Conservation (phyloP, 257 asterid species). For the Primulina tabacum region DNA sequence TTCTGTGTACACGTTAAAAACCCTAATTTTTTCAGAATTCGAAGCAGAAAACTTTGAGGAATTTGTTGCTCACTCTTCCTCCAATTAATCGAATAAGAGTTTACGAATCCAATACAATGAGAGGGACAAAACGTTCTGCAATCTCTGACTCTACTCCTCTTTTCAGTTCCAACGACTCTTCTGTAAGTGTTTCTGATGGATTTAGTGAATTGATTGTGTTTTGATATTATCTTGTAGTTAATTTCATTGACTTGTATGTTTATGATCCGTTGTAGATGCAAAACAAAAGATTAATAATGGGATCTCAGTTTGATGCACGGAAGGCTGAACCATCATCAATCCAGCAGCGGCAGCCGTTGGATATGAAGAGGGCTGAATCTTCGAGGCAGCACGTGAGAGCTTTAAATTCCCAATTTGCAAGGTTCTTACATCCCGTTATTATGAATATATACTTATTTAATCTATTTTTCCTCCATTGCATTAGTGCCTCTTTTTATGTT, state of each 20-base stretch:
- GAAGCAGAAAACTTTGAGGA: constrained; percentile 8
- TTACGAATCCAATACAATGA: neutral
- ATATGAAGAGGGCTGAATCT: constrained; percentile 72
- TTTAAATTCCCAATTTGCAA: constrained; percentile 88
- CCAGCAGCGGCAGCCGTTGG: constrained; percentile 50
- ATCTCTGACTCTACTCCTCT: constrained; percentile 52
- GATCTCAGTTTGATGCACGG: constrained; percentile 43
- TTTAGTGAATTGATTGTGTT: constrained; percentile 11
- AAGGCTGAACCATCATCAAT: constrained; percentile 45
- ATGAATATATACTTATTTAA: neutral
- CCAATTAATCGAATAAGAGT: neutral
- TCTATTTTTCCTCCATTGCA: neutral
- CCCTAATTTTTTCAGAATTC: constrained; percentile 11
- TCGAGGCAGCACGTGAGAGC: constrained; percentile 94
- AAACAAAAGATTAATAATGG: constrained; percentile 62
- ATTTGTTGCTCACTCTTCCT: neutral
- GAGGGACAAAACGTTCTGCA: constrained; percentile 43
- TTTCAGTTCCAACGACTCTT: constrained; percentile 48
- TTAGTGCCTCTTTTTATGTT: constrained; percentile 1
- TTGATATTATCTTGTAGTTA: neutral
- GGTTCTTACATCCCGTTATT: constrained; percentile 37
- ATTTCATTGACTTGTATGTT: neutral
- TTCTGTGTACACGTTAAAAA: neutral
- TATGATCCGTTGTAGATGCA: constrained; percentile 42
- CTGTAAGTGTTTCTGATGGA: constrained; percentile 36